Evolutionary conservation across 768 basidiomycete species (phyloP), one percentile per base, ranked within the genome.

Genomic region (Favolaschia claudopus): DNA sequence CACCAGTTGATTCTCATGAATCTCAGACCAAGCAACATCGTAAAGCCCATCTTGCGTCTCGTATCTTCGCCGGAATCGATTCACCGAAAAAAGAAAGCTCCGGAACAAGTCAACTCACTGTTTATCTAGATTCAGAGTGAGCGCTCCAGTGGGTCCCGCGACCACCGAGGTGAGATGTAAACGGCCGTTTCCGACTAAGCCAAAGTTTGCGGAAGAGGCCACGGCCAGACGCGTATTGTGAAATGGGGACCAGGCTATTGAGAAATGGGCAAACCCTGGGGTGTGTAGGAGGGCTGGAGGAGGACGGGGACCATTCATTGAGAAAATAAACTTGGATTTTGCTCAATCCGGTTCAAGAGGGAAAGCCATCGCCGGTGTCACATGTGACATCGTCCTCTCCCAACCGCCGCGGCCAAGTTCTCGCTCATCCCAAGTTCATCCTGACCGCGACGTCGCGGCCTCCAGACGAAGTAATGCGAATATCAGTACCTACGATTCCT

Each of bases 101-200:
- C 17, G 28, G 27, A 42, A 42, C 36, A n/a, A 42, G 31, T 49
- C 7, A 19, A 81, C 89, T 76, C 74, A 91, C 91, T 84, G 77
- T 77, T 89, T 89, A 67, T 92, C 88, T 46, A 92, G 55, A 39
- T 76, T 80, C 56, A 90, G 55, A 24, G 62, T 70, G 24, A 80
- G 75, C 22, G 72, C 48, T 14, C 82, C 81, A 28, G 76, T 76
- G 1, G 82, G 83, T 15, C 78, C 81, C 25, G 82, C 77, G 24
- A 72, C 74, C 20, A 87, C 74, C 2, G 87, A 85, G 49, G 83
- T 81, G 22, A 90, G 70, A 70, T 89, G 91, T 38, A 98, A 70
- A n/a, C 96, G 82, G 1, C 96, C 96, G 74, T 97, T 98, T 24
- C 96, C 96, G 29, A 98, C 92, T 5, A 99, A 82, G 3, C 96